These are phyloP conservation scores for Pseudomicrostroma phylloplanum DNA, from an alignment of 1,284 basidiomycete genomes.

Conservation along the genomic window DNA sequence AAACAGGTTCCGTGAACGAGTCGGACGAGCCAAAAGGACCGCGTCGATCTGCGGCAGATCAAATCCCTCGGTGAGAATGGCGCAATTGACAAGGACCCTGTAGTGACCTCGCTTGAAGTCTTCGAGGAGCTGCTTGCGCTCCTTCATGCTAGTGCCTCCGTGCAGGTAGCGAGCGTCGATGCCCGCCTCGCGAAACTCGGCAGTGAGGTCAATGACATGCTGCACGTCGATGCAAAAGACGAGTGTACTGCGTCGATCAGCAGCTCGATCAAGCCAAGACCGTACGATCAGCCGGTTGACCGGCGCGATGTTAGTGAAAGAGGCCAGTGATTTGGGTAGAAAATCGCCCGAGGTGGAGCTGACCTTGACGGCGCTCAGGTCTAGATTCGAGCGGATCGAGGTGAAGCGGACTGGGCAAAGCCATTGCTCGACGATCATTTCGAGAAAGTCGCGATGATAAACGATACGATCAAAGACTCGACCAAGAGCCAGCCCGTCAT, in stretches of 20 bases:
- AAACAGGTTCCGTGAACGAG: constrained; percentile 78
- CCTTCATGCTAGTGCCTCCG: constrained; percentile 60
- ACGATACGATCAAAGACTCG: constrained; percentile 86
- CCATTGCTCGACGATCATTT: constrained; percentile 85
- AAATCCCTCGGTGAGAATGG: constrained; percentile 60
- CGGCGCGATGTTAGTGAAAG: constrained; percentile 36
- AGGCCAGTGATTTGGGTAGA: constrained; percentile 29
- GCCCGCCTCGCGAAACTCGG: constrained; percentile 67
- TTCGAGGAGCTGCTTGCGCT: constrained; percentile 64
- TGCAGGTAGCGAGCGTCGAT: constrained; percentile 80
- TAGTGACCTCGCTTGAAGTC: constrained; percentile 68
- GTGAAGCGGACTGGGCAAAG: constrained; percentile 48
- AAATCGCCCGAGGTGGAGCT: constrained; percentile 26
- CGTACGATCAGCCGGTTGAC: constrained; percentile 43
- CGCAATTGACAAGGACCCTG: constrained; percentile 86
- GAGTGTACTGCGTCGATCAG: constrained; percentile 70
- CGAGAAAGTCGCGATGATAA: constrained; percentile 83
- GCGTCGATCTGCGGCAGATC: constrained; percentile 66
- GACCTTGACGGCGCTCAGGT: constrained; percentile 30
- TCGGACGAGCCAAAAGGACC: constrained; percentile 68
- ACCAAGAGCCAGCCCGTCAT: constrained; percentile 81
- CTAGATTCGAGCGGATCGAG: constrained; percentile 37
- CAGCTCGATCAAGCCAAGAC: constrained; percentile 39
- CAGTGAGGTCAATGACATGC: constrained; percentile 73
- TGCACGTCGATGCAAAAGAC: constrained; percentile 82